Conservation (phyloP, 2,329 filamentous ascomycete genomes). For the Ophiocordyceps camponoti-rufipedis region DNA sequence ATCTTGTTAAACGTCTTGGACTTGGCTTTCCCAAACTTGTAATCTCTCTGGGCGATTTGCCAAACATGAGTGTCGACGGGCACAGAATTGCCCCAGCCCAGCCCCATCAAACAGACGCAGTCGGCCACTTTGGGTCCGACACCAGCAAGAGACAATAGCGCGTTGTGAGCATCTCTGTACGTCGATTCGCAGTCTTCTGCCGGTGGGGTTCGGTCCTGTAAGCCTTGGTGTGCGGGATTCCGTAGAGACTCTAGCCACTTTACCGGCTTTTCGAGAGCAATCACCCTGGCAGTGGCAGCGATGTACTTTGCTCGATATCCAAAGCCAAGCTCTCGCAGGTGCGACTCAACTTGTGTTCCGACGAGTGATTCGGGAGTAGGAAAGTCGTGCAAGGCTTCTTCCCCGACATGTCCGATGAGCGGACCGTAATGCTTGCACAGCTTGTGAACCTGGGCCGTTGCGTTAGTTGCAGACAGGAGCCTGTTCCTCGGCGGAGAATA, state of each 20-base stretch:
- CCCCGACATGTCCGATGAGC: slow-evolving; percentile 51
- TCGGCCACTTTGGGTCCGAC: slow-evolving; percentile 96
- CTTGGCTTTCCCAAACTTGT: slow-evolving; percentile 76
- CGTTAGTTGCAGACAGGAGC: background rate
- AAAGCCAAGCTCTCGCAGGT: slow-evolving; percentile 71
- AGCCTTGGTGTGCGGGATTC: slow-evolving; percentile 52
- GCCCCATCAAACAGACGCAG: slow-evolving; percentile 88
- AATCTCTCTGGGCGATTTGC: slow-evolving; percentile 95
- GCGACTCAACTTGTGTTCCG: slow-evolving; percentile 55
- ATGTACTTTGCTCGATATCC: slow-evolving; percentile 93
- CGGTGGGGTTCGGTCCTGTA: slow-evolving; percentile 17
- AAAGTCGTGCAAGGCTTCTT: slow-evolving; percentile 70
- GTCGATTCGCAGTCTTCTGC: slow-evolving; percentile 24
- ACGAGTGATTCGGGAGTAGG: slow-evolving; percentile 59
- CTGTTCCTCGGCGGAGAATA: slow-evolving; percentile 9
- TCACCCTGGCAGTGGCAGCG: slow-evolving; percentile 60
- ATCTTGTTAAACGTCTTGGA: slow-evolving; percentile 71
- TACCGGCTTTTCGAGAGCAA: slow-evolving; percentile 46
- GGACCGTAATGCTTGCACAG: slow-evolving; percentile 74
- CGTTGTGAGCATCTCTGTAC: slow-evolving; percentile 65
- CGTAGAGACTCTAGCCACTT: slow-evolving; percentile 63
- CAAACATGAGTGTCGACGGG: slow-evolving; percentile 96
- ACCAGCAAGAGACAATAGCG: slow-evolving; percentile 61
- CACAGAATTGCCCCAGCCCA: slow-evolving; percentile 90
- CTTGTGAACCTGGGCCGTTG: slow-evolving; percentile 51